Percentiles rank a stretch among this genome's conserved stretches.
phyloP scores from a whole-genome alignment of 2,329 filamentous ascomycete species.

The Neurospora crassa region DNA sequence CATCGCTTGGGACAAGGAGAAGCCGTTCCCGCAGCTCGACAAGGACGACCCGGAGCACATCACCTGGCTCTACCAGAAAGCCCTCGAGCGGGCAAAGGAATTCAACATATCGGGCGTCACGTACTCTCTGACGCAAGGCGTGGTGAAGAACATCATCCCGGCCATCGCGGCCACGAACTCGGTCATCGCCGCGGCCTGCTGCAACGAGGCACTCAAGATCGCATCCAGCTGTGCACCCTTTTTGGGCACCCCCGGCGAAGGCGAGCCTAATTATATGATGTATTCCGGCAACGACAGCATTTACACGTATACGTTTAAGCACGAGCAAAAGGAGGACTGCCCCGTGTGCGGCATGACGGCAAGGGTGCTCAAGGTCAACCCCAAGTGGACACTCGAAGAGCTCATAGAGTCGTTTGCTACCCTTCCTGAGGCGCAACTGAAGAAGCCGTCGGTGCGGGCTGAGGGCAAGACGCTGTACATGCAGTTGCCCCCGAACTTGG shows the following conservation, averaged over 20 bases:
- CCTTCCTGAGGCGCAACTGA: slow-evolving; percentile 82
- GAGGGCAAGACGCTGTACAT: slow-evolving; percentile 85
- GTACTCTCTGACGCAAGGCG: slow-evolving; percentile 91
- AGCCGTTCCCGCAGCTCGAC: slow-evolving; percentile 76
- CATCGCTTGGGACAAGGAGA: slow-evolving; percentile 88
- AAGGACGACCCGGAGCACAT: slow-evolving; percentile 96
- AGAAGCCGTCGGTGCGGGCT: slow-evolving; percentile 76
- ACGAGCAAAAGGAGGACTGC: slow-evolving; percentile 89
- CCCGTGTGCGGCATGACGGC: slow-evolving; percentile 84
- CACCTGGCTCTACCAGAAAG: slow-evolving; percentile 88
- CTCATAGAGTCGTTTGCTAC: slow-evolving; percentile 78
- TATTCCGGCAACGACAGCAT: slow-evolving; percentile 93
- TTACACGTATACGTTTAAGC: slow-evolving; percentile 95
- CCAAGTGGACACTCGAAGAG: slow-evolving; percentile 64
- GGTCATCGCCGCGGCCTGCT: slow-evolving; percentile 89
- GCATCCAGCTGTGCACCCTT: slow-evolving; percentile 73
- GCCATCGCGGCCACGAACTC: slow-evolving; percentile 97
- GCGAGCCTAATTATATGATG: slow-evolving; percentile 90
- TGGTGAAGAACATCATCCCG: slow-evolving; percentile 98
- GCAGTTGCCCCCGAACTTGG: slow-evolving; percentile 70
- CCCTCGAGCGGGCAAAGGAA: slow-evolving; percentile 69
- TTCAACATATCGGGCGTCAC: slow-evolving; percentile 90
- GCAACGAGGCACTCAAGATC: slow-evolving; percentile 95
- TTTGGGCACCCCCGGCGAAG: slow-evolving; percentile 47
- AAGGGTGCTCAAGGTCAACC: slow-evolving; percentile 63